phyloP scores from a whole-genome alignment of 106 monocot genomes.

The Alisma plantagoaquatica region DNA sequence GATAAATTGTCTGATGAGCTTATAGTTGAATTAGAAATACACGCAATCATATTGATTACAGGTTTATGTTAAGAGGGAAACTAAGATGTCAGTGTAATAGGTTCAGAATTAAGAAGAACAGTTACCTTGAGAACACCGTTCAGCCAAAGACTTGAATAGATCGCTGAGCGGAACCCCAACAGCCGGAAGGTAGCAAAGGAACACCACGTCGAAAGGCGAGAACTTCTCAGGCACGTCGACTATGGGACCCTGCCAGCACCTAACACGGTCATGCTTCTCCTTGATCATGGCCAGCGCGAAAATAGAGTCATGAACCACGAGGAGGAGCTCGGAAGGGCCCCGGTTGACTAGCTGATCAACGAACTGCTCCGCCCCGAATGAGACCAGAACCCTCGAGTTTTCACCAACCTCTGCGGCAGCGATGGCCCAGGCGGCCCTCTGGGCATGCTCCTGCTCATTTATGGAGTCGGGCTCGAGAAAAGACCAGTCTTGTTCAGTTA shows the following conservation, averaged over 20 bases:
- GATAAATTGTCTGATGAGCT: no score
- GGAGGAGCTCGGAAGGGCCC: constrained; percentile 20
- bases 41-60: no score
- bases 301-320: constrained; percentile 58
- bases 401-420: constrained; percentile 14
- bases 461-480: constrained; percentile 24
- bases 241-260: constrained; percentile 84
- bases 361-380: constrained; percentile 25
- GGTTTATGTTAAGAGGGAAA: no score
- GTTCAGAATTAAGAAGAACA: no score
- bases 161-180: constrained; percentile 45
- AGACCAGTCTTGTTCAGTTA: constrained; percentile 58
- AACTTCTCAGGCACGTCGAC: constrained; percentile 56
- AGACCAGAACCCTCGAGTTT: constrained; percentile 31
- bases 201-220: constrained; percentile 56
- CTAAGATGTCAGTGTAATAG: no score
- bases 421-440: constrained; percentile 14
- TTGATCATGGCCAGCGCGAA: constrained; percentile 48
- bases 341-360: constrained; percentile 24
- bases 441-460: not conserved
- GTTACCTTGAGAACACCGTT: constrained; percentile 53
- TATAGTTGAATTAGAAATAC: no score
- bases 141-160: constrained; percentile 28
- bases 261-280: constrained; percentile 51
- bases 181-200: constrained; percentile 83